Evolutionary conservation across 176 grass and related monocot genomes (phyloP), one percentile per base, ranked within the genome.

Genomic region (Eleusine coracana): DNA sequence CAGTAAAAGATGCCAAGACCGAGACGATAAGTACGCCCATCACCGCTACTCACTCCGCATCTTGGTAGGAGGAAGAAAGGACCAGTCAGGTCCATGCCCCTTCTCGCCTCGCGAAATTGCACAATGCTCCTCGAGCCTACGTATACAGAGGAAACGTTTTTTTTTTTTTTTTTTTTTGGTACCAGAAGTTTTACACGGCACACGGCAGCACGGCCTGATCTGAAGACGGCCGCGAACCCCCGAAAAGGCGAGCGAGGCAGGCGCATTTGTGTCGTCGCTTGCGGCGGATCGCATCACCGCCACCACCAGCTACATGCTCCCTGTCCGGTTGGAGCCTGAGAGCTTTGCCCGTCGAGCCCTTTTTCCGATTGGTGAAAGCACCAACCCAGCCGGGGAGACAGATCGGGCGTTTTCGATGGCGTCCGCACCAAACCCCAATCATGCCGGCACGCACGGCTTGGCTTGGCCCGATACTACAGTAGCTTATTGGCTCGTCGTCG

Each of bases 251-350:
- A 16, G 74, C 20, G 16, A 16, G 7, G 34, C 31, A 38, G 72
- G 3, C 52, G 67, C 73, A 45, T 75, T 67, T 45, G 82, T 25
- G 64, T 27, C 64, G 73, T 38, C 15, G 16, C 17, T 18, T 13
- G 52, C 54, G 52, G 31, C 28, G 50, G 73, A 77, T 50, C 52
- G 76, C 74, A 17, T 59, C 71, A 21, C 71, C 61, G 70, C 28
- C 70, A 60, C 28, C 28, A n/a, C 41, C 14, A 12, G 31, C 27
- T 27, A 5, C 52, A 5, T 10, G 36, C 21, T 27, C 58, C 55
- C 18, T 59, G 18, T 59, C 56, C 56, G 8, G 23, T 6, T 34
- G 34, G 20, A 76, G n/a, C 71, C 46, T 25, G 5, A 55, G 17
- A 2, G 15, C 48, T 2, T 60, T 1, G 20, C 17, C 31, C n/a